Conservation (phyloP, 1,284 basidiomycete species). For the Kwoniella shivajii region DNA sequence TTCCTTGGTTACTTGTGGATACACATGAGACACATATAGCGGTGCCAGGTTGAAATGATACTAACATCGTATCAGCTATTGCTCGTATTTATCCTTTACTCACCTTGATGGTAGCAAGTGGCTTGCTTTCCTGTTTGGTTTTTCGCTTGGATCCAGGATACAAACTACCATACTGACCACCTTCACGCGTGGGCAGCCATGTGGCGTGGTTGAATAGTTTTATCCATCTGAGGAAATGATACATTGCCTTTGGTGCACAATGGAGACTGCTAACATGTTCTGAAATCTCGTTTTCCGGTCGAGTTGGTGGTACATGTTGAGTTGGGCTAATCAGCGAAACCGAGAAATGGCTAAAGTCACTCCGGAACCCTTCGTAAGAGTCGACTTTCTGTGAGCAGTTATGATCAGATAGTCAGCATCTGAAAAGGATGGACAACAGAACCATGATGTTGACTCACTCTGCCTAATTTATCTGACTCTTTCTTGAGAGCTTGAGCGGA, state of each 20-base stretch:
- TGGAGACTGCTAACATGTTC: conserved; percentile 73
- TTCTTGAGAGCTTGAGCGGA: conserved; percentile 57
- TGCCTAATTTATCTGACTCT: conserved; percentile 44
- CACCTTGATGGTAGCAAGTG: conserved; percentile 83
- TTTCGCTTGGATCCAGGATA: conserved; percentile 71
- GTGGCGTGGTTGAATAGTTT: conserved; percentile 76
- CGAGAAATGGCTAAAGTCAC: conserved; percentile 92
- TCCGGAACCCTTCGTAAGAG: conserved; percentile 86
- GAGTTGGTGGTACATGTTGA: conserved; percentile 25
- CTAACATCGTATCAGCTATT: conserved; percentile 15
- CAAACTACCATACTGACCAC: conserved; percentile 70
- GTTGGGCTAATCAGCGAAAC: conserved; percentile 76
- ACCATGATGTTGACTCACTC: conserved; percentile 57
- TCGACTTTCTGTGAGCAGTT: conserved; percentile 56
- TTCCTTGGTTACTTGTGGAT: conserved; percentile 73
- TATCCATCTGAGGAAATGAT: conserved; percentile 95
- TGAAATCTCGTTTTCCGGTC: conserved; percentile 22
- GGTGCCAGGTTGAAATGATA: conserved; percentile 80
- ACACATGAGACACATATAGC: conserved; percentile 84
- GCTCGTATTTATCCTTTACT: neutral
- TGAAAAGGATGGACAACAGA: neutral
- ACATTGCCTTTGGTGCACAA: conserved; percentile 80
- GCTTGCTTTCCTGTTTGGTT: conserved; percentile 86
- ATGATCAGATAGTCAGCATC: neutral
- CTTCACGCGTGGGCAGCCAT: conserved; percentile 69